Conservation (phyloP, 257 asterid species). For the Gentiana straminea region DNA sequence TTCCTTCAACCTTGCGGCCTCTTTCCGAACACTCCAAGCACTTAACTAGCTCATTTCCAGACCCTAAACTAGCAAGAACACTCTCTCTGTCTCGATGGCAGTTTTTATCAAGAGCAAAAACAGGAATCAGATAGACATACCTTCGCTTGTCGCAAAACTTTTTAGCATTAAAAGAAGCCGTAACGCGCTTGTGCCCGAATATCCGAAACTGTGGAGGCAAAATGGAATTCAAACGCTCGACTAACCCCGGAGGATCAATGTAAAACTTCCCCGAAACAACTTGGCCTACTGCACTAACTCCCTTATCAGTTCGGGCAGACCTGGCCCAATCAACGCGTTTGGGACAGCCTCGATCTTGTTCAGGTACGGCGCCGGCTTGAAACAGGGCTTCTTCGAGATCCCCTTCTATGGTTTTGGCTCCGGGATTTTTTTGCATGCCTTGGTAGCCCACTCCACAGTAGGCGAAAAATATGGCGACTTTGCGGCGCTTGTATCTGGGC, state of each 20-base stretch:
- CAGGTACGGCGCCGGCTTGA: conserved; percentile 75
- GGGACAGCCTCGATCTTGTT: conserved; percentile 55
- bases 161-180: conserved; percentile 75
- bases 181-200: conserved; percentile 66
- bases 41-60: conserved; percentile 62
- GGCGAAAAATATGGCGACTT: conserved; percentile 81
- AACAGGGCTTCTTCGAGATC: conserved; percentile 89
- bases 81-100: conserved; percentile 87
- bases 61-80: conserved; percentile 73
- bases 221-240: conserved; percentile 58
- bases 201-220: conserved; percentile 63
- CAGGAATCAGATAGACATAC: conserved; percentile 83
- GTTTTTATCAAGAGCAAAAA: conserved; percentile 73
- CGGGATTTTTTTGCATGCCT: conserved; percentile 97
- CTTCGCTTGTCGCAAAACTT: conserved; percentile 88
- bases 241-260: conserved; percentile 80
- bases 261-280: conserved; percentile 87
- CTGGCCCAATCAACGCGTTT: conserved; percentile 73
- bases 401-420: conserved; percentile 96
- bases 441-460: conserved; percentile 95
- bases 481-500: conserved; percentile 79
- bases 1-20: conserved; percentile 71
- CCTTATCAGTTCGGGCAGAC: conserved; percentile 90
- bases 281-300: conserved; percentile 98
- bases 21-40: conserved; percentile 86